Evolutionary conservation across 2,329 filamentous ascomycete species (phyloP).

Genomic region (Cucurbitaria berberidis): DNA sequence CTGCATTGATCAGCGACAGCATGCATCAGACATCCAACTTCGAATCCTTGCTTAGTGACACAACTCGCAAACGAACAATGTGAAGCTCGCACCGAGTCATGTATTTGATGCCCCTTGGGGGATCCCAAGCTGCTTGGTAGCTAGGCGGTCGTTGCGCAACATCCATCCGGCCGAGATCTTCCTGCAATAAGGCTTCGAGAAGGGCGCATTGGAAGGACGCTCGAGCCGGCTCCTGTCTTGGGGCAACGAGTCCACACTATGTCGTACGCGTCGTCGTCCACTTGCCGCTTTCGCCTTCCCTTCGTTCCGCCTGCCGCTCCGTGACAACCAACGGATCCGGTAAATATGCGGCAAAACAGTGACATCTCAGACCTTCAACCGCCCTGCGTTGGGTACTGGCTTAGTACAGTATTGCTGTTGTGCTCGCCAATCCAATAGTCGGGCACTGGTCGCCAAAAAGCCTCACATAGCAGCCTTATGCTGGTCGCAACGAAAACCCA

Average conservation of each 20-base stretch:
- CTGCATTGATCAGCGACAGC: constrained; percentile 15
- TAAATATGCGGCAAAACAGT: constrained; percentile 27
- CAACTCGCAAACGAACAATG: neutral
- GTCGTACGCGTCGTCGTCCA: constrained; percentile 2
- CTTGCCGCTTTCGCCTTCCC: neutral
- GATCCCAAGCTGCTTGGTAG: neutral
- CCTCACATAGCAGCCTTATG: constrained; percentile 13
- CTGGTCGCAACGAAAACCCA: constrained; percentile 7
- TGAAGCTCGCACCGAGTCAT: constrained; percentile 4
- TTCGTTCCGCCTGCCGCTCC: constrained; percentile 21
- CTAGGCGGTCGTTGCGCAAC: constrained; percentile 9
- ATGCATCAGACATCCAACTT: constrained; percentile 1
- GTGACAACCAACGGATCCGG: constrained; percentile 18
- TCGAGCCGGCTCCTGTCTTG: constrained; percentile 27
- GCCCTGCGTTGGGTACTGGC: constrained; percentile 13
- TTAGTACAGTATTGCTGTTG: constrained; percentile 18
- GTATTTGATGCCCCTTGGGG: neutral
- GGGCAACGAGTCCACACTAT: constrained; percentile 16
- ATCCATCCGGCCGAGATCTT: constrained; percentile 16
- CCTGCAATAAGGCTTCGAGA: constrained; percentile 33
- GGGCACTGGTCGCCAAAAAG: constrained; percentile 12
- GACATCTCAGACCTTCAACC: constrained; percentile 21
- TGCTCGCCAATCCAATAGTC: constrained; percentile 14
- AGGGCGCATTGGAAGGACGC: constrained; percentile 35
- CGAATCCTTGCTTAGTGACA: neutral